Base-by-base conservation (phyloP, 1,284 basidiomycete genomes). In the Ustilago xerochloae region DNA sequence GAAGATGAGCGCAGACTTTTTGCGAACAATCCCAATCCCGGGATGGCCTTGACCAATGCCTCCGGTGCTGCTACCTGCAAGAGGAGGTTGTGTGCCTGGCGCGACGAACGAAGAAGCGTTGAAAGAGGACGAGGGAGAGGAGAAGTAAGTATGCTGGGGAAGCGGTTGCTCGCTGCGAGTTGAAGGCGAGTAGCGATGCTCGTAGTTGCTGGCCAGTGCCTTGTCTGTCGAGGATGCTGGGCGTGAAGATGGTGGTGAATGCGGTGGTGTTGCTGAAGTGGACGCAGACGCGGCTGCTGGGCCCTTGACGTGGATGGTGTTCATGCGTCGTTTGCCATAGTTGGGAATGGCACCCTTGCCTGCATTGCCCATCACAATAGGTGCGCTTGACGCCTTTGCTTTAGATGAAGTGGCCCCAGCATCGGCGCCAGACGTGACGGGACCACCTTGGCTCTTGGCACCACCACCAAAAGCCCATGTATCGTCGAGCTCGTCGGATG, bases 71-170 rank as follows among this genome's bases (percentile, higher is more conserved):
- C 59, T 59, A 13, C 78, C 75, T 6, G 61, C 67, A 0, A 79
- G 57, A 0, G 79, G 79, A 13, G 73, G 74, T 10, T 67, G 75
- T 3, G 64, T 68, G 35, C 79, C 80, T 0, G 78, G 75, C 2
- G 75, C 66, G 5, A 75, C 78, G 46, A 75, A 81, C 13, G 78
- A 77, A 3, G 77, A 76, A 6, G 78, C 78, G 26, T 83, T 81
- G 65, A 82, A 81, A 13, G 79, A 81, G 4, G 76, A 78, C 2
- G 81, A 81, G 4, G 81, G 78, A 13, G 74, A 72, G 15, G 81
- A 81, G 50, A 82, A 84, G 61, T 80, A 82, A 48, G 76, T 80
- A 13, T 77, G 78, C 39, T 82, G 80, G 1, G 82, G 78, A 3
- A 83, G 56, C 13, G 81, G 75, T 35, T 65, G 58, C 58, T 70